These are phyloP conservation scores for Salix exigua DNA, from an alignment of 345 rosid species.

Conservation along the genomic window DNA sequence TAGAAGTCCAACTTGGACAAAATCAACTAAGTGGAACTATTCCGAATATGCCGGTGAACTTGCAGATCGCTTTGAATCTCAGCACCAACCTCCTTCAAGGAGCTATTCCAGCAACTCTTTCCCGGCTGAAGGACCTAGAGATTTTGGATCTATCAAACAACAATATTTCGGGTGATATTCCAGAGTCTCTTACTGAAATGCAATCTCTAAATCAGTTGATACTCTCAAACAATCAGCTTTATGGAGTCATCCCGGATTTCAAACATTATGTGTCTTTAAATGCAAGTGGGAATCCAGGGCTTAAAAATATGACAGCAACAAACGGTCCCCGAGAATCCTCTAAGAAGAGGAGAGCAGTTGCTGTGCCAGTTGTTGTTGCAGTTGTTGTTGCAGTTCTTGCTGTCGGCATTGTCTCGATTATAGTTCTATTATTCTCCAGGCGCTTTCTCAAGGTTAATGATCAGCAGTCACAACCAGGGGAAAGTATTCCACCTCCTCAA, in stretches of 20 bases:
- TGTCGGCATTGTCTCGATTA: conserved; percentile 26
- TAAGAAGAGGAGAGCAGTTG: conserved; percentile 29
- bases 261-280: conserved; percentile 9
- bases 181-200: conserved; percentile 22
- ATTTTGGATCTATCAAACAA: conserved; percentile 75
- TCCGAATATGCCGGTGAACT: conserved; percentile 49
- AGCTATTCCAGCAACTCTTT: conserved; percentile 36
- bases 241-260: conserved; percentile 47
- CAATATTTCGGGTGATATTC: conserved; percentile 48
- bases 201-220: conserved; percentile 42
- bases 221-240: conserved; percentile 58
- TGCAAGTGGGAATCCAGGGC: conserved; percentile 39
- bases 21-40: conserved; percentile 53
- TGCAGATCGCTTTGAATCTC: conserved; percentile 75
- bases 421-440: conserved; percentile 32
- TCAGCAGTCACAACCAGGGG: conserved; percentile 34
- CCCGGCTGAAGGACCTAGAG: conserved; percentile 42
- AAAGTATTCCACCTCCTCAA: conserved; percentile 41
- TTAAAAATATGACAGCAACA: conserved; percentile 1
- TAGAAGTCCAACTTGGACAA: conserved; percentile 71
- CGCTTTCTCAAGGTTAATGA: conserved; percentile 41
- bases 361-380: conserved; percentile 30
- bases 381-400: conserved; percentile 35
- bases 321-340: background rate
- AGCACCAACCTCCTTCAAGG: conserved; percentile 62